These are phyloP conservation scores for Aspergillus caelatus DNA, from an alignment of 2,329 filamentous ascomycete species.

Conservation along the genomic window DNA sequence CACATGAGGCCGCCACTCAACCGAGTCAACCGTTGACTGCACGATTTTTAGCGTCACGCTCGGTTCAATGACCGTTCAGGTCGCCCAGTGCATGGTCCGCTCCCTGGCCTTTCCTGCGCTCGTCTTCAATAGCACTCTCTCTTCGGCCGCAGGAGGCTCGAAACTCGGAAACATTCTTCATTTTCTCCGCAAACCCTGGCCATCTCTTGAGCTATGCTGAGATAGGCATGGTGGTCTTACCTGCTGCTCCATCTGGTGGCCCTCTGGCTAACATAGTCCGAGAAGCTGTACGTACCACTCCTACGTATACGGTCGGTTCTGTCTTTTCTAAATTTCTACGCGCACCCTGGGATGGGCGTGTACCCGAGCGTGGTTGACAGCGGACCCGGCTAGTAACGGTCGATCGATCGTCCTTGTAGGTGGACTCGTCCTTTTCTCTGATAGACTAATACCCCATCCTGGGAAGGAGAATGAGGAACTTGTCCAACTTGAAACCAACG, in stretches of 20 bases:
- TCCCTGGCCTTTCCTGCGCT: constrained; percentile 21
- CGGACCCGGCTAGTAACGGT: constrained; percentile 9
- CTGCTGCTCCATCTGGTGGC: constrained; percentile 14
- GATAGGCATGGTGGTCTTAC: constrained; percentile 17
- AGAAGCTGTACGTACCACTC: constrained; percentile 13
- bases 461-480: neutral
- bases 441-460: neutral
- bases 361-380: constrained; percentile 10
- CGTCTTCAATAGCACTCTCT: constrained; percentile 16
- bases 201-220: constrained; percentile 10
- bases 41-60: constrained; percentile 22
- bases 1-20: constrained; percentile 13
- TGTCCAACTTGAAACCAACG: neutral
- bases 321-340: neutral
- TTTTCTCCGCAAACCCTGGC: constrained; percentile 25
- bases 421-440: neutral
- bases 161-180: constrained; percentile 16
- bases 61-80: constrained; percentile 19
- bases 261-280: neutral
- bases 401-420: constrained; percentile 4
- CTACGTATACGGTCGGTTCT: constrained; percentile 8
- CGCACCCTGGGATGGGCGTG: neutral
- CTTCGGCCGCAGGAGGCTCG: constrained; percentile 20
- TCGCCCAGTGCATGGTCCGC: constrained; percentile 24
- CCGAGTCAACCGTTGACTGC: constrained; percentile 17